A percentile compares a stretch with the other conserved stretches of the same genome.
Conservation (phyloP, 1,284 basidiomycete species). For the Ustanciosporium gigantosporum region DNA sequence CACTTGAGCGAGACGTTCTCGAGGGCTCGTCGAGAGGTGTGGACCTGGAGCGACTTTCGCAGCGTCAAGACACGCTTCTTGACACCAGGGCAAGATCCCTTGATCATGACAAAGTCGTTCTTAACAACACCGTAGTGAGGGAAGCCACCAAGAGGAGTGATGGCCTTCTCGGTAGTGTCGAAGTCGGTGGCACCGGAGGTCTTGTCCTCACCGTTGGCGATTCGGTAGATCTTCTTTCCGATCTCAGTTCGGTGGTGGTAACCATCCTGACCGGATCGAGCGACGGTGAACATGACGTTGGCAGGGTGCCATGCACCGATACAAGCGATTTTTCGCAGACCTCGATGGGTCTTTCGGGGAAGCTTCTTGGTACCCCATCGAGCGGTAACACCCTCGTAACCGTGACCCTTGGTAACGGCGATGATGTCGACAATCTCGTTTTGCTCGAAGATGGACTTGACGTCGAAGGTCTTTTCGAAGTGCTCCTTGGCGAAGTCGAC, state of each 20-base stretch:
- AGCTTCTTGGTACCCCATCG: conserved; percentile 99
- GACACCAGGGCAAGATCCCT: conserved; percentile 79
- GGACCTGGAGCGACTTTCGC: conserved; percentile 60
- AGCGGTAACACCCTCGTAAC: conserved; percentile 98
- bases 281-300: conserved; percentile 99
- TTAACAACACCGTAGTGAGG: conserved; percentile 98
- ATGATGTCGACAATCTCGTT: conserved; percentile 97
- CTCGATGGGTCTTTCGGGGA: conserved; percentile 98
- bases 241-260: conserved; percentile 94
- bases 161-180: conserved; percentile 70
- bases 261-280: conserved; percentile 97
- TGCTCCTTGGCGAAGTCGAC: conserved; percentile 92
- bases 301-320: conserved; percentile 99
- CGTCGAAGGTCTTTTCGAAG: conserved; percentile 95
- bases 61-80: conserved; percentile 94
- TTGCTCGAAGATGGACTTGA: conserved; percentile 87
- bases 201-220: conserved; percentile 79
- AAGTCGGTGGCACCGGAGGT: conserved; percentile 82
- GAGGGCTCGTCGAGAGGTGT: conserved; percentile 64
- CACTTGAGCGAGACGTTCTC: conserved; percentile 99
- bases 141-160: conserved; percentile 99
- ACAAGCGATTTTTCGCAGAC: conserved; percentile 95
- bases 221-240: conserved; percentile 95
- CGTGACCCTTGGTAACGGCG: conserved; percentile 98
- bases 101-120: conserved; percentile 93